Percentiles rank a stretch among this genome's conserved stretches.
phyloP scores from a whole-genome alignment of 2,329 filamentous ascomycete genomes.

The Colletotrichum sp. region DNA sequence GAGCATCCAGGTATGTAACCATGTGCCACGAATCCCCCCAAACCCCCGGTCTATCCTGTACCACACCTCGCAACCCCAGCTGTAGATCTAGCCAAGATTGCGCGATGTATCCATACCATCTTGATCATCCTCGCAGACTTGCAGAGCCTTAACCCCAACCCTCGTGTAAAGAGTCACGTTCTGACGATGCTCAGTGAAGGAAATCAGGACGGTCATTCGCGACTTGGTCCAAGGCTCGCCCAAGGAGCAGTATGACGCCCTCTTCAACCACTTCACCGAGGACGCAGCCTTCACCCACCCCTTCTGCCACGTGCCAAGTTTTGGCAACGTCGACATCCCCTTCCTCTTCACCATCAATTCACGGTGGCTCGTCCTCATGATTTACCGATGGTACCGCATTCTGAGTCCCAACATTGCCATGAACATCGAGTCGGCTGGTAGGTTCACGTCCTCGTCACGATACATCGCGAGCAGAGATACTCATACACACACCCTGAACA shows the following conservation, averaged over 20 bases:
- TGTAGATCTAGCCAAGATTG: background rate
- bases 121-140: background rate
- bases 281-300: conserved; percentile 79
- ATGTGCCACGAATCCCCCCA: background rate
- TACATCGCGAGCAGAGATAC: background rate
- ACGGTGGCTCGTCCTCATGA: conserved; percentile 67
- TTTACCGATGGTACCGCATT: conserved; percentile 87
- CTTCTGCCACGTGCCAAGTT: conserved; percentile 72
- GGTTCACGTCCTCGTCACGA: conserved; percentile 13
- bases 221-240: conserved; percentile 72
- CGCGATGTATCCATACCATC: background rate
- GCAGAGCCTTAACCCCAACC: background rate
- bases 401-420: conserved; percentile 77
- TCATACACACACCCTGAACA: background rate
- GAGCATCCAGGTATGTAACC: conserved; percentile 16
- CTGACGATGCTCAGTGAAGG: conserved; percentile 42
- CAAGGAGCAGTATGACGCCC: conserved; percentile 65
- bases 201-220: conserved; percentile 72
- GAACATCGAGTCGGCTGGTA: conserved; percentile 64
- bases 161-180: background rate
- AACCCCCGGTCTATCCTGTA: background rate
- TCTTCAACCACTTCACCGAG: conserved; percentile 76
- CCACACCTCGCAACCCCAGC: background rate
- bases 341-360: conserved; percentile 57
- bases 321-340: conserved; percentile 46